A percentile compares a stretch with the other conserved stretches of the same genome.
These are phyloP conservation scores for Lyophyllum atratum DNA, from an alignment of 768 basidiomycete species.

Conservation along the genomic window DNA sequence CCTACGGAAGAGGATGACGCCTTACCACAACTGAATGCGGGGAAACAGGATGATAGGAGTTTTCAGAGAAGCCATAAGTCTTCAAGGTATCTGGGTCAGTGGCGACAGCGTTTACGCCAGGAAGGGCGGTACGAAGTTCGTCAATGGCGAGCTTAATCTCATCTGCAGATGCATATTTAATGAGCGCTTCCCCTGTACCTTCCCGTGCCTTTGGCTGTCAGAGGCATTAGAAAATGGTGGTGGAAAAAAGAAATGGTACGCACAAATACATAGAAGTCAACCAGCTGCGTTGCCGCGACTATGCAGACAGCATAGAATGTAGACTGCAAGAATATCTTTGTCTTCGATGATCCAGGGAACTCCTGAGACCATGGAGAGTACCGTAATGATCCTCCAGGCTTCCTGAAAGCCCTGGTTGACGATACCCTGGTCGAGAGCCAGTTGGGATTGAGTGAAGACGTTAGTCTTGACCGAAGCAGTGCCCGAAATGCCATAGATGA, in stretches of 20 bases:
- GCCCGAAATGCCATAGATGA: neutral
- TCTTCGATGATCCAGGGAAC: constrained; percentile 34
- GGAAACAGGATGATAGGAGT: constrained; percentile 65
- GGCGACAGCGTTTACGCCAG: constrained; percentile 46
- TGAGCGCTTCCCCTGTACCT: constrained; percentile 5
- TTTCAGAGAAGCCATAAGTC: constrained; percentile 66
- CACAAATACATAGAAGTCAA: constrained; percentile 30
- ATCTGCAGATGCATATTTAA: constrained; percentile 44
- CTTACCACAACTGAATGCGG: constrained; percentile 55
- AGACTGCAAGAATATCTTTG: constrained; percentile 36
- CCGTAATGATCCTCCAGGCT: constrained; percentile 12
- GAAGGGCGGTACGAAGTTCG: constrained; percentile 49
- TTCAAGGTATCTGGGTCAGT: constrained; percentile 53
- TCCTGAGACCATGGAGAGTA: constrained; percentile 44
- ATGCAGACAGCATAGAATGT: constrained; percentile 36
- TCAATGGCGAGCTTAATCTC: constrained; percentile 54
- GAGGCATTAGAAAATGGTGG: neutral
- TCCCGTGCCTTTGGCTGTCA: constrained; percentile 11
- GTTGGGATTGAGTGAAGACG: neutral
- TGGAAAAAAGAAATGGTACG: constrained; percentile 4
- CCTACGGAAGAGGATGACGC: neutral
- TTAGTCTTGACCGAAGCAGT: neutral
- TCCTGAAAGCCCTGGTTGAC: neutral
- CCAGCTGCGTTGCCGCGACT: constrained; percentile 28
- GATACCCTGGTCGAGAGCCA: neutral